Evolutionary conservation across 345 rosid species (phyloP).

Genomic region (Clausena lansium): DNA sequence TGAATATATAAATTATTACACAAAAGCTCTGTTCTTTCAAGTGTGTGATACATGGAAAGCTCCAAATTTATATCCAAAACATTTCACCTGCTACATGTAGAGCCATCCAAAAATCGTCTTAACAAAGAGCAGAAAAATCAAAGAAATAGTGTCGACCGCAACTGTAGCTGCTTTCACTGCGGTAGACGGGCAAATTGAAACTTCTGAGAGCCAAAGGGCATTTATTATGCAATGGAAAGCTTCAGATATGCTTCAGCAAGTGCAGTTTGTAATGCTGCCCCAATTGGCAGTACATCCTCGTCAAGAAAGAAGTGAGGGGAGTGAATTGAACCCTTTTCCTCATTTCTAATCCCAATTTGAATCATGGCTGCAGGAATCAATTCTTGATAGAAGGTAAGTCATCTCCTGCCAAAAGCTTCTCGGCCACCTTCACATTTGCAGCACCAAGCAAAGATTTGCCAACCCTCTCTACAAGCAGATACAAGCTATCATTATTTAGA

Average conservation of each 20-base stretch:
- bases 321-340: conserved; percentile 60
- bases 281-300: too few relatives aligned
- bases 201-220: background rate
- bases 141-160: too few relatives aligned
- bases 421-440: conserved; percentile 41
- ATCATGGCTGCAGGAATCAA: conserved; percentile 67
- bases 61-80: too few relatives aligned
- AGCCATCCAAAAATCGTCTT: too few relatives aligned
- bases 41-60: too few relatives aligned
- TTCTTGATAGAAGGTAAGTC: conserved; percentile 80
- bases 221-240: conserved; percentile 12
- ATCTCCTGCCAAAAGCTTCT: conserved; percentile 71
- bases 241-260: conserved; percentile 28
- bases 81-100: too few relatives aligned
- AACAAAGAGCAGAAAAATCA: too few relatives aligned
- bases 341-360: conserved; percentile 61
- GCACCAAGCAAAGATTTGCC: conserved; percentile 56
- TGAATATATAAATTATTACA: too few relatives aligned
- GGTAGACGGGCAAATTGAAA: background rate
- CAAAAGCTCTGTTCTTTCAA: too few relatives aligned
- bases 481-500: conserved; percentile 54
- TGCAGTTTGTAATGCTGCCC: too few relatives aligned
- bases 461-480: conserved; percentile 47
- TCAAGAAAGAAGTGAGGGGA: conserved; percentile 17
- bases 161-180: too few relatives aligned